Evolutionary conservation across 2,329 filamentous ascomycete species (phyloP).

Genomic region (Drechslera avenae): DNA sequence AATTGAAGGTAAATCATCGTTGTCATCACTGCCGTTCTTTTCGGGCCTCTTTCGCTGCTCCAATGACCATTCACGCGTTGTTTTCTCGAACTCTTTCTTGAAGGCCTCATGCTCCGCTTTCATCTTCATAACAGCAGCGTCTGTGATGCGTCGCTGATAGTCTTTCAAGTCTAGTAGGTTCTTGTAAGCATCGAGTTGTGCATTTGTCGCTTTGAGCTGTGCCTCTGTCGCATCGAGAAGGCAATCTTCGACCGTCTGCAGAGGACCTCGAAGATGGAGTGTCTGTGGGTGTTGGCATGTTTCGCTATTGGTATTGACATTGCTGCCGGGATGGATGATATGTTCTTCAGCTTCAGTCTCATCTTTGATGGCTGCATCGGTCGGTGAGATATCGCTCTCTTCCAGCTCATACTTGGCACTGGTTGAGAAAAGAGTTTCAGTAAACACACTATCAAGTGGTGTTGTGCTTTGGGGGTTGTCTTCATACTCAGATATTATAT

Average conservation of each 20-base stretch:
- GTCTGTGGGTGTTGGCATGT: slow-evolving; percentile 1
- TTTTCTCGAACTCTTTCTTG: slow-evolving; percentile 13
- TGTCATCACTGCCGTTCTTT: slow-evolving; percentile 10
- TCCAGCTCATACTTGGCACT: slow-evolving; percentile 13
- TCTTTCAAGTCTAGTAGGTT: slow-evolving; percentile 5
- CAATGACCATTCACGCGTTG: background rate
- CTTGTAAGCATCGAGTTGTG: slow-evolving; percentile 8
- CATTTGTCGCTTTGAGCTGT: slow-evolving; percentile 13
- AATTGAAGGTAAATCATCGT: slow-evolving; percentile 18
- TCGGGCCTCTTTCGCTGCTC: background rate
- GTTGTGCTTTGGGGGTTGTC: slow-evolving; percentile 1
- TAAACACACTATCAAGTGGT: slow-evolving; percentile 1
- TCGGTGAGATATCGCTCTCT: slow-evolving; percentile 19
- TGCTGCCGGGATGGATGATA: slow-evolving; percentile 5
- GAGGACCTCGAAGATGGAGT: slow-evolving; percentile 20
- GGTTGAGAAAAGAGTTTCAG: background rate
- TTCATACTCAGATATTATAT: slow-evolving; percentile 28
- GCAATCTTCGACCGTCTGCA: slow-evolving; percentile 29
- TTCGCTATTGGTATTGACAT: slow-evolving; percentile 2
- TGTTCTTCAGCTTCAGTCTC: background rate
- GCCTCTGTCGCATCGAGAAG: slow-evolving; percentile 28
- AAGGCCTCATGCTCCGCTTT: slow-evolving; percentile 16
- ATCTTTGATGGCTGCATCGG: slow-evolving; percentile 7
- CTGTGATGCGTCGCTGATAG: slow-evolving; percentile 12
- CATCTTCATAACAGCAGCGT: slow-evolving; percentile 13